Base-by-base conservation (phyloP, 352 stramenopile species). In the Pythium folliculosum region DNA sequence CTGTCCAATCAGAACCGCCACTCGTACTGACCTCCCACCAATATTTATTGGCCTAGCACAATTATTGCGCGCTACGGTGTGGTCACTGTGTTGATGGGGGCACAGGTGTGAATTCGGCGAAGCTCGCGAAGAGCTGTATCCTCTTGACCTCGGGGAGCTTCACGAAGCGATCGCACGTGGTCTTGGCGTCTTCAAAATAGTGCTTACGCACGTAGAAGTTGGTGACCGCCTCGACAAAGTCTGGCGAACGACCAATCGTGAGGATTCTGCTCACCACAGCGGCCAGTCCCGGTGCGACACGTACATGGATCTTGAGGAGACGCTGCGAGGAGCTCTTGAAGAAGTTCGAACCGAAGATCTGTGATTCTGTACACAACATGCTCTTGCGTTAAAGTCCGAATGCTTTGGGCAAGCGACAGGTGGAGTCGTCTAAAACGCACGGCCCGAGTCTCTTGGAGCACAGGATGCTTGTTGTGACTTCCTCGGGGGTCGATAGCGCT, bases 251-350 rank as follows among this genome's bases (percentile, higher is more conserved):
- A 27, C 14, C 21, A 17, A 19, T 22, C 19, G 25, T 38, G 0
- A 22, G 49, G 49, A n/a, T 3, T 10, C 10, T 35, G 27, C 27
- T 32, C 27, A 5, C 27, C 22, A 22, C 4, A 43, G 23, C 5
- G 6, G 13, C 49, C 22, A 40, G 49, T 22, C 1, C 22, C 51
- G 2, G 3, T 19, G 19, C 37, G 9, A n/a, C 3, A 66, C 59
- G 49, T 37, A 72, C 67, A 73, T 62, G 67, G 60, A 57, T 73
- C 54, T 25, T 25, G 50, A n/a, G 67, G 67, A 1, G 67, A 65
- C 21, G 44, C 38, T 5, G 16, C 53, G 2, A 73, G 54, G 30
- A 73, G 30, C 47, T 73, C 60, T 50, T 73, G 67, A 10, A 73
- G 47, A 9, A 73, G 35, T 22, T 69, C 48, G 43, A 73, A 73